Conservation (phyloP, 1,284 basidiomycete genomes). For the Ustilago lituana region DNA sequence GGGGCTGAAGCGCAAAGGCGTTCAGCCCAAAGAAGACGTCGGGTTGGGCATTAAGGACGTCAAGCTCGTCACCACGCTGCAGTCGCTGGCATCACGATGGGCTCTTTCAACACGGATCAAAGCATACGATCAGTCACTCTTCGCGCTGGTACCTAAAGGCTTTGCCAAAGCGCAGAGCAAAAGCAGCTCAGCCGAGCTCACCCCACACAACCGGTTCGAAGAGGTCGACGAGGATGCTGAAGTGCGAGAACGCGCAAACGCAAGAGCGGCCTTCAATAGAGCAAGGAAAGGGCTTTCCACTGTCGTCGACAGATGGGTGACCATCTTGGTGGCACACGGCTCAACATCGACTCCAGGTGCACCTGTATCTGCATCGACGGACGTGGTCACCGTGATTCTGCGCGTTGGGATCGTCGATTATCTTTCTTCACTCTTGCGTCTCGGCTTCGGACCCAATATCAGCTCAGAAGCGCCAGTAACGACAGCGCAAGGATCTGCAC, state of each 20-base stretch:
- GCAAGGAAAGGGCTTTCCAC: slow-evolving; percentile 19
- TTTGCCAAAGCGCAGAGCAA: slow-evolving; percentile 8
- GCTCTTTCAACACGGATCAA: slow-evolving; percentile 28
- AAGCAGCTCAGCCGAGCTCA: slow-evolving; percentile 10
- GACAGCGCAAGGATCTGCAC: not conserved
- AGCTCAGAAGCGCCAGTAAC: not conserved
- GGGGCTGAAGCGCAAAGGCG: slow-evolving; percentile 12
- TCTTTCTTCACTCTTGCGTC: slow-evolving; percentile 34
- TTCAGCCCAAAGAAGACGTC: slow-evolving; percentile 40
- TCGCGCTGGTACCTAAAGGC: slow-evolving; percentile 15
- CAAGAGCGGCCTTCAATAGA: slow-evolving; percentile 13
- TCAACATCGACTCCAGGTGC: not conserved
- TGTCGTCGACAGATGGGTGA: slow-evolving; percentile 9
- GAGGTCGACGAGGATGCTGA: slow-evolving; percentile 39
- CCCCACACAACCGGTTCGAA: slow-evolving; percentile 33
- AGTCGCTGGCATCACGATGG: slow-evolving; percentile 36
- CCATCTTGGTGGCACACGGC: slow-evolving; percentile 10
- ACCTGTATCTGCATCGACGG: slow-evolving; percentile 13
- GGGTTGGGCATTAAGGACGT: slow-evolving; percentile 43
- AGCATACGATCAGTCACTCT: slow-evolving; percentile 29
- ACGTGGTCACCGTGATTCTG: slow-evolving; percentile 37
- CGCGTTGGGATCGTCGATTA: slow-evolving; percentile 43
- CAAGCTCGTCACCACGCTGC: slow-evolving; percentile 40
- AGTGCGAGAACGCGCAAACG: slow-evolving; percentile 1
- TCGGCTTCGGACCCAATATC: slow-evolving; percentile 36